phyloP scores from a whole-genome alignment of 805 yeast genomes.

The Lachancea mirantina region DNA sequence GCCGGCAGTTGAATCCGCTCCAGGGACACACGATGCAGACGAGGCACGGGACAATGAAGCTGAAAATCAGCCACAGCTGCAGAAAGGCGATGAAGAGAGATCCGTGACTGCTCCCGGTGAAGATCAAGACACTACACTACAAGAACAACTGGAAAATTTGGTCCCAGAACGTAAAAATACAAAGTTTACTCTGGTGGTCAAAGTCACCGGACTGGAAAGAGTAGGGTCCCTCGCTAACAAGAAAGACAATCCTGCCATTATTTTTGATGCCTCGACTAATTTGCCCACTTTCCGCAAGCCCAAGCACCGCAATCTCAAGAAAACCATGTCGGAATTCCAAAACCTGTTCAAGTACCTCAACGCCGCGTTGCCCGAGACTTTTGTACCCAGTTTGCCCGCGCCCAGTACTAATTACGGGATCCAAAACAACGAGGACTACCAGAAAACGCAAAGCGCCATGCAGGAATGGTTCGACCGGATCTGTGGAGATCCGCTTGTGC shows the following conservation, averaged over 20 bases:
- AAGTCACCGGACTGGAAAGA: constrained; percentile 64
- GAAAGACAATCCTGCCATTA: constrained; percentile 71
- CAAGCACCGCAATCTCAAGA: constrained; percentile 62
- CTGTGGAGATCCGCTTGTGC: constrained; percentile 64
- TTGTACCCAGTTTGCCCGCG: constrained; percentile 82
- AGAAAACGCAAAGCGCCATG: constrained; percentile 47
- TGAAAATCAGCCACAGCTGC: constrained; percentile 8
- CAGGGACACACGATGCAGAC: constrained; percentile 1
- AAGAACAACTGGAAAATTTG: constrained; percentile 5
- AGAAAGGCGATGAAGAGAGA: constrained; percentile 4
- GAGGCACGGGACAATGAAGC: constrained; percentile 1
- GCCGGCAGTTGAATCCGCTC: constrained; percentile 4
- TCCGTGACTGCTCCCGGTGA: constrained; percentile 4
- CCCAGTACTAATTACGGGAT: constrained; percentile 71
- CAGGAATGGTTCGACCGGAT: constrained; percentile 86
- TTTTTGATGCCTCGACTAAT: constrained; percentile 61
- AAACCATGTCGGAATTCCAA: constrained; percentile 72
- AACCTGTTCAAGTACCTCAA: constrained; percentile 71
- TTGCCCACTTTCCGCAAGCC: constrained; percentile 71
- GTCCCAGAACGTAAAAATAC: constrained; percentile 9
- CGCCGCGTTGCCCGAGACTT: constrained; percentile 81
- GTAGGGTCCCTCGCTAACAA: constrained; percentile 45
- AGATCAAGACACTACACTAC: constrained; percentile 1
- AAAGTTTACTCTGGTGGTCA: constrained; percentile 41
- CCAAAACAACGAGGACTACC: constrained; percentile 75